phyloP scores from a whole-genome alignment of 2,329 filamentous ascomycete species.

The Monosporascus cannonballus region DNA sequence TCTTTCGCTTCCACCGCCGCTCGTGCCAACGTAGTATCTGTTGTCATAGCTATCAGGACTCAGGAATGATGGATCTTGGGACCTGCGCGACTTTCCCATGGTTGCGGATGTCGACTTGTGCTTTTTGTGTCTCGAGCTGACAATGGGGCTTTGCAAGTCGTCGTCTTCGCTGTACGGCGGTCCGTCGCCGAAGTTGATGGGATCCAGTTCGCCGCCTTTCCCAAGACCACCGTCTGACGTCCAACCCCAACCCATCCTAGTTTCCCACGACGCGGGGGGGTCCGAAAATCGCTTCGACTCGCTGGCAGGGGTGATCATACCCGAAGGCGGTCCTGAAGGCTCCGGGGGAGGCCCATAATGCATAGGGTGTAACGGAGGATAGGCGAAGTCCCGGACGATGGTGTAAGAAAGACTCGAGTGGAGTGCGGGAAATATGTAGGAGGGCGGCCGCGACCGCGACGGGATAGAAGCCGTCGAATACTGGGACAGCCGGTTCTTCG shows the following conservation, averaged over 20 bases:
- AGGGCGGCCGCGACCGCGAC: conserved; percentile 69
- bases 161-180: conserved; percentile 95
- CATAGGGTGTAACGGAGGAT: conserved; percentile 72
- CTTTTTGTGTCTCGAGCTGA: conserved; percentile 78
- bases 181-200: conserved; percentile 79
- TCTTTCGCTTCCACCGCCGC: conserved; percentile 65
- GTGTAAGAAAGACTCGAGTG: conserved; percentile 82
- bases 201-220: conserved; percentile 66
- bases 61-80: conserved; percentile 30
- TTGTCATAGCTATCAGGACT: conserved; percentile 50
- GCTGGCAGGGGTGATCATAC: conserved; percentile 77
- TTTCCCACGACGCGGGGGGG: conserved; percentile 69
- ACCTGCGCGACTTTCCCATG: conserved; percentile 32
- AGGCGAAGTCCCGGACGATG: conserved; percentile 94
- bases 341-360: conserved; percentile 91
- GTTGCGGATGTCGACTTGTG: conserved; percentile 64
- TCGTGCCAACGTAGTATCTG: conserved; percentile 61
- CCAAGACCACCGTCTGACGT: conserved; percentile 44
- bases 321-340: conserved; percentile 62
- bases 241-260: conserved; percentile 57
- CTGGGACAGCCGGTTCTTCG: conserved; percentile 76
- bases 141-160: conserved; percentile 86
- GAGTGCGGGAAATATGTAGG: conserved; percentile 76
- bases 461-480: conserved; percentile 68
- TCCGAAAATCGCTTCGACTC: conserved; percentile 80